Conservation (phyloP, 129 eudicot genomes). For the Oenanthe sinensis region DNA sequence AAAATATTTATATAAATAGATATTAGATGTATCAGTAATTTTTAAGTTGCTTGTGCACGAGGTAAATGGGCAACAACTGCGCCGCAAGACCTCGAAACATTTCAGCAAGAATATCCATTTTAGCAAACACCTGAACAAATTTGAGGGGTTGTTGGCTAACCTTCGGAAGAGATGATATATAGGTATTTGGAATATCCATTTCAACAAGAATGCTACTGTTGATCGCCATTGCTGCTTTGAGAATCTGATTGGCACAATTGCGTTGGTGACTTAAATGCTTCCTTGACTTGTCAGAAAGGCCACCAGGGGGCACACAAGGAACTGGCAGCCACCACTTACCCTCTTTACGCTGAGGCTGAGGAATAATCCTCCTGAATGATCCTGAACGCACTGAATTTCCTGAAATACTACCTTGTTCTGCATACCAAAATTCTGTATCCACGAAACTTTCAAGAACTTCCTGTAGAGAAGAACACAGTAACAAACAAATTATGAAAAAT, state of each 20-base stretch:
- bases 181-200: constrained; percentile 76
- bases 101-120: no score
- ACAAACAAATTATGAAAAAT: not conserved
- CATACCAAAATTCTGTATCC: constrained; percentile 83
- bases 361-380: constrained; percentile 53
- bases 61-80: no score
- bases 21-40: no score
- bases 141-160: constrained; percentile 19
- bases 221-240: constrained; percentile 91
- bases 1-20: not conserved
- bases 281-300: constrained; percentile 60
- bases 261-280: constrained; percentile 62
- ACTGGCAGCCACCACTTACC: constrained; percentile 95
- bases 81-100: no score
- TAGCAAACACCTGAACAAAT: no score
- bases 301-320: constrained; percentile 52
- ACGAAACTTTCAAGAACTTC: constrained; percentile 71
- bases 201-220: constrained; percentile 68
- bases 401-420: constrained; percentile 68
- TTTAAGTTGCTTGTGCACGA: no score
- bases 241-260: constrained; percentile 67
- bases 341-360: constrained; percentile 60
- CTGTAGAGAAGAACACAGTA: constrained; percentile 25
- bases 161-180: constrained; percentile 78
- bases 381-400: constrained; percentile 48